Conservation (phyloP, 352 stramenopile species). For the Globisporangium splendens region DNA sequence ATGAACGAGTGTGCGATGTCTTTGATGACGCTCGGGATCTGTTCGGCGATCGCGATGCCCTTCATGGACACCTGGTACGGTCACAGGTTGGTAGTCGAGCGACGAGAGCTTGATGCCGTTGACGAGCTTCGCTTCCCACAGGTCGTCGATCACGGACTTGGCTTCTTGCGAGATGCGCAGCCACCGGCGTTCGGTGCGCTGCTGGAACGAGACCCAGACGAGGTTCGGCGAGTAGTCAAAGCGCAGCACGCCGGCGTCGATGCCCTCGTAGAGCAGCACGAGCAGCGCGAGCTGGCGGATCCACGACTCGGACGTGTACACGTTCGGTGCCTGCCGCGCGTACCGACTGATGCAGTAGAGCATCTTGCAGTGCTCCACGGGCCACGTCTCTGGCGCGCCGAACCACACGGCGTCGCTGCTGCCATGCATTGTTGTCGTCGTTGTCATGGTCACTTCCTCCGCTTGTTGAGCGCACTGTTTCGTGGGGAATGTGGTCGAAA, state of each 20-base stretch:
- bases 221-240: slow-evolving; percentile 96
- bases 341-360: slow-evolving; percentile 95
- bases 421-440: slow-evolving; percentile 3
- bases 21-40: slow-evolving; percentile 82
- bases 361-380: slow-evolving; percentile 93
- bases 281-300: slow-evolving; percentile 93
- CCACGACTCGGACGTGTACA: slow-evolving; percentile 90
- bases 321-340: slow-evolving; percentile 80
- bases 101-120: slow-evolving; percentile 94
- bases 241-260: slow-evolving; percentile 90
- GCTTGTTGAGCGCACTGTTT: slow-evolving; percentile 2
- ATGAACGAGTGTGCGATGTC: slow-evolving; percentile 51
- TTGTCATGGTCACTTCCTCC: background rate
- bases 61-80: slow-evolving; percentile 93
- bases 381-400: slow-evolving; percentile 49
- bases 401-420: slow-evolving; percentile 48
- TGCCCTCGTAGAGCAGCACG: slow-evolving; percentile 95
- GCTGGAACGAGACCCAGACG: slow-evolving; percentile 88
- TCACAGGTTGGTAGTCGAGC: slow-evolving; percentile 93
- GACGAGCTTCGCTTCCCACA: slow-evolving; percentile 94
- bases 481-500: background rate
- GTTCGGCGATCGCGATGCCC: slow-evolving; percentile 83
- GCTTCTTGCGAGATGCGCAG: slow-evolving; percentile 94
- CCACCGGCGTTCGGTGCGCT: slow-evolving; percentile 71
- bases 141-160: slow-evolving; percentile 94